These are phyloP conservation scores for Geotrichum australiense DNA, from an alignment of 1,139 yeast species.

Conservation along the genomic window DNA sequence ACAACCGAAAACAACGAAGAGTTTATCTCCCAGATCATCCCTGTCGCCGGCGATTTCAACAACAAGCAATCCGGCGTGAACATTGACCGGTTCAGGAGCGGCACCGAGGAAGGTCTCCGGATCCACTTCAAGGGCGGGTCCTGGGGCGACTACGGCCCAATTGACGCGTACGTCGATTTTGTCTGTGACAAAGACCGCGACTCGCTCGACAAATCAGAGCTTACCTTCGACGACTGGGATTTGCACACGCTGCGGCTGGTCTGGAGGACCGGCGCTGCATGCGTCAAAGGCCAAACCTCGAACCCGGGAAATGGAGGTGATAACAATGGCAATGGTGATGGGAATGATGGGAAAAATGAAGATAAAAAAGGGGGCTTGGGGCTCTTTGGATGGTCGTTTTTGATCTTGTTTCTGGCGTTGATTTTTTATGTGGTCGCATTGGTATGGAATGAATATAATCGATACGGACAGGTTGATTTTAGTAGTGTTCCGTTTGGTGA, in stretches of 20 bases:
- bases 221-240: conserved; percentile 34
- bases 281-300: conserved; percentile 29
- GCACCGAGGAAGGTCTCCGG: conserved; percentile 40
- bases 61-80: conserved; percentile 27
- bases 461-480: conserved; percentile 37
- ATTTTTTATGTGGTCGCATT: conserved; percentile 70
- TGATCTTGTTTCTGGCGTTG: conserved; percentile 53
- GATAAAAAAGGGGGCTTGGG: conserved; percentile 28
- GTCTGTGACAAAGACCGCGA: conserved; percentile 40
- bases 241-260: conserved; percentile 28
- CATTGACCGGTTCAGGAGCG: conserved; percentile 18
- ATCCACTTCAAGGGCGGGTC: conserved; percentile 48
- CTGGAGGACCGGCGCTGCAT: conserved; percentile 39
- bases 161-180: conserved; percentile 49
- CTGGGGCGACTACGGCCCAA: conserved; percentile 60
- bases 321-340: background rate
- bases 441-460: conserved; percentile 58
- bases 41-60: conserved; percentile 36
- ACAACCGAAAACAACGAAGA: conserved; percentile 38
- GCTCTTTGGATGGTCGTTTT: conserved; percentile 36
- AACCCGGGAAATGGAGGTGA: background rate
- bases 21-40: conserved; percentile 49
- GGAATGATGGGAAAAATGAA: conserved; percentile 1
- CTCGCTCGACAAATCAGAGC: conserved; percentile 26
- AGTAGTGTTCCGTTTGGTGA: conserved; percentile 41